Evolutionary conservation across 2,329 filamentous ascomycete species (phyloP).

Genomic region (Talaromyces pinophilus): DNA sequence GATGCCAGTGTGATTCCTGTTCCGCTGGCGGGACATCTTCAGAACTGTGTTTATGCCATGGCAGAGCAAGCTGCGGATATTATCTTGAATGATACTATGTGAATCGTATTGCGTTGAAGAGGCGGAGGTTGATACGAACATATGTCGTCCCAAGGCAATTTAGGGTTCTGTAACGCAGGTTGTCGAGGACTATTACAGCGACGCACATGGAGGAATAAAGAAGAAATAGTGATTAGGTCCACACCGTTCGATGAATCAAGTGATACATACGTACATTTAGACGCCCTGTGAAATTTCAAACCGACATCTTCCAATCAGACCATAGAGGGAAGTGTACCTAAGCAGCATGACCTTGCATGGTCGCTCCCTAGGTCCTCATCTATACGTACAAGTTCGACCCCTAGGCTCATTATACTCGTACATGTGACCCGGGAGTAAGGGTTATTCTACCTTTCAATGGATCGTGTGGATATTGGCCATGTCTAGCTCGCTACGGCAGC

Average conservation of each 20-base stretch:
- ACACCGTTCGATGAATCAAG: background rate
- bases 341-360: background rate
- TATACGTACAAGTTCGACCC: background rate
- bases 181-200: background rate
- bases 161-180: background rate
- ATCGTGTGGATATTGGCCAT: background rate
- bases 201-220: background rate
- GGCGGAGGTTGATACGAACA: background rate
- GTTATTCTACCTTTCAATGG: too few species aligned
- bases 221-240: background rate
- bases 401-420: too few species aligned
- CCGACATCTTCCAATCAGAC: background rate
- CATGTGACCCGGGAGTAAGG: background rate
- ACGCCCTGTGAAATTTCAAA: background rate
- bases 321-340: background rate
- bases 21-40: background rate
- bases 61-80: slow-evolving; percentile 10
- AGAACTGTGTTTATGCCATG: slow-evolving; percentile 8
- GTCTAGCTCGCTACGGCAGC: background rate
- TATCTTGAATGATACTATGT: background rate
- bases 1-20: slow-evolving; percentile 11
- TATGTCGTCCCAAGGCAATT: background rate
- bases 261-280: background rate
- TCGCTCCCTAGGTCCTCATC: background rate
- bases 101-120: background rate